phyloP scores from a whole-genome alignment of 23 red algal genomes.

The Gracilariopsis chorda region DNA sequence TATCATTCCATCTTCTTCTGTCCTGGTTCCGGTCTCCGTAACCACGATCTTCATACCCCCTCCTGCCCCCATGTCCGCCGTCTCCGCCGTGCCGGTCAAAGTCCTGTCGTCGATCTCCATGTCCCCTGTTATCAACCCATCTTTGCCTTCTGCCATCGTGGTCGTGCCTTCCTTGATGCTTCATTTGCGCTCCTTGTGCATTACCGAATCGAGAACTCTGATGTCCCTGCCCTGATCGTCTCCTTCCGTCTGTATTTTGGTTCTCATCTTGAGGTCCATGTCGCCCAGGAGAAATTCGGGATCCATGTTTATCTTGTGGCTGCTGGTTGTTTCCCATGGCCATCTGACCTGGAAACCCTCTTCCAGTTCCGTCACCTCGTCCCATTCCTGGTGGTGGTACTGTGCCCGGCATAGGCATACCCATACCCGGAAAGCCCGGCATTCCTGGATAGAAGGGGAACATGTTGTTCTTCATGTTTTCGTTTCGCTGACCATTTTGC shows the following conservation, averaged over 20 bases:
- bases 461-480: no score
- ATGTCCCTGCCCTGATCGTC: not conserved
- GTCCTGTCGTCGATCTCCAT: slow-evolving; percentile 12
- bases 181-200: not conserved
- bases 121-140: slow-evolving; percentile 35
- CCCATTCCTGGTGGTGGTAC: not conserved
- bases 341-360: slow-evolving; percentile 49
- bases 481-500: not conserved
- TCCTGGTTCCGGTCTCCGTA: slow-evolving; percentile 55
- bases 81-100: slow-evolving; percentile 37
- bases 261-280: slow-evolving; percentile 1
- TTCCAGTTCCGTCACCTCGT: not conserved
- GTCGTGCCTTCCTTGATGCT: slow-evolving; percentile 26
- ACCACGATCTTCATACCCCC: slow-evolving; percentile 11
- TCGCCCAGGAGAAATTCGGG: not conserved
- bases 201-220: slow-evolving; percentile 22
- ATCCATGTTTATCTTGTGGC: slow-evolving; percentile 2
- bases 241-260: slow-evolving; percentile 1
- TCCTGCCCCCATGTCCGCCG: slow-evolving; percentile 14
- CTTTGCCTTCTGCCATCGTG: slow-evolving; percentile 32
- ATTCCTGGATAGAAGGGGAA: not conserved
- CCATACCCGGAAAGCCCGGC: not conserved
- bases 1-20: slow-evolving; percentile 32
- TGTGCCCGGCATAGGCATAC: not conserved
- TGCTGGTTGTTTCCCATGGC: not conserved